Base-by-base conservation (phyloP, 108 stramenopile genomes). In the Fistulifera solaris region DNA sequence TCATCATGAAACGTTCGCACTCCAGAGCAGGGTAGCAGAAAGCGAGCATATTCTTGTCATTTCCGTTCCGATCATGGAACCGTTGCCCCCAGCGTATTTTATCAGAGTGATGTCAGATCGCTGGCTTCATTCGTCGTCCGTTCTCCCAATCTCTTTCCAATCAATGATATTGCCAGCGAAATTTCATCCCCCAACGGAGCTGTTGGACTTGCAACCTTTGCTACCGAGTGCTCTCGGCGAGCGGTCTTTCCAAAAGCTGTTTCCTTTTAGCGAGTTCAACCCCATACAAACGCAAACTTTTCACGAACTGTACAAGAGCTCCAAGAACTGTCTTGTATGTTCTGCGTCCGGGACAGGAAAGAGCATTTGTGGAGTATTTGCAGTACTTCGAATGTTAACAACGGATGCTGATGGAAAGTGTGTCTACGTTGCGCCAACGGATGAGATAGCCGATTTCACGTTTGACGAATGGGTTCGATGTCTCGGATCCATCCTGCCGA, bases 211-310 rank as follows among this genome's bases (percentile, higher is more conserved):
- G 43, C 95, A 96, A 65, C 97, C 99, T 5, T 62, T 98, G 35
- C 76, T 94, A 11, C 77, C 89, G 38, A 70, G 81, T 25, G 87
- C 85, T 4, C 68, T 98, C 16, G 85, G 91, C 31, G 78, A 84
- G 56, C 42, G 74, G 2, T 78, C 81, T n/a, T 67, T 95, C 14
- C 63, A 65, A 53, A 80, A 83, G 61, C 55, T 85, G 8, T 85
- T 77, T 59, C 64, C 55, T 22, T 76, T 88, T 59, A 59, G 68
- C 42, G 79, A 80, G 61, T 95, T 99, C 89, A 99, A 98, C 64
- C 89, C 96, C 8, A 84, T 99, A 38, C 99, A 99, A 78, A 98
- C 99, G 23, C 99, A 99, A 68, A 77, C 84, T 26, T 98, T 98
- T 61, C 79, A 89, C 56, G 90, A 92, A 50, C 70, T 99, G 14